Percentiles rank a stretch among this genome's conserved stretches.
Conservation (phyloP, 805 yeast species). For the Saccharomycopsis fibuligera region DNA sequence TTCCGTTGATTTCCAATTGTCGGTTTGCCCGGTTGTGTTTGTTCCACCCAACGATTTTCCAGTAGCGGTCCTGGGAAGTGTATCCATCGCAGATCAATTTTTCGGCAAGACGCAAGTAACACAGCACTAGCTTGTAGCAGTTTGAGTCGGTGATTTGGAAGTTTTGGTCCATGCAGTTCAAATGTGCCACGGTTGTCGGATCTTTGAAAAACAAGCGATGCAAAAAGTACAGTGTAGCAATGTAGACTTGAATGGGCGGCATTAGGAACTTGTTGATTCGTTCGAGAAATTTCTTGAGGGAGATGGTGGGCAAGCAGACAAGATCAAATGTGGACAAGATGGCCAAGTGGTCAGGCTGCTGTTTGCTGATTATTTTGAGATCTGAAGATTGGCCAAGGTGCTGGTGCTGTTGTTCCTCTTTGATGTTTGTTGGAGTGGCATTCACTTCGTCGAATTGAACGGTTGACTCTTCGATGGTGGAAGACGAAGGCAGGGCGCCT, state of each 20-base stretch:
- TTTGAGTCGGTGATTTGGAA: neutral
- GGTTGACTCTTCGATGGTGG: too few relatives aligned
- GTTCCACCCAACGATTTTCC: conserved; percentile 10
- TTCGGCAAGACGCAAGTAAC: conserved; percentile 5
- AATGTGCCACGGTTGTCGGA: neutral
- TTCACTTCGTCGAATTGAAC: too few relatives aligned
- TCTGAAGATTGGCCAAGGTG: too few relatives aligned
- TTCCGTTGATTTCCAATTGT: conserved; percentile 3
- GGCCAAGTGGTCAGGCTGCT: neutral
- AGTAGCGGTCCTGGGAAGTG: neutral
- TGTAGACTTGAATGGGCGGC: conserved; percentile 4
- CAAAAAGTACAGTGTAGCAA: conserved; percentile 11
- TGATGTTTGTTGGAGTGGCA: too few relatives aligned
- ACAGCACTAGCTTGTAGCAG: conserved; percentile 9
- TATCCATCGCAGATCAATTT: conserved; percentile 7
- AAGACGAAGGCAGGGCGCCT: too few relatives aligned
- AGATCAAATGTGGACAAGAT: conserved; percentile 3
- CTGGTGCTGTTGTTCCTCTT: too few relatives aligned
- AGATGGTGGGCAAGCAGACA: conserved; percentile 1
- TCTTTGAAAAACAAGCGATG: neutral
- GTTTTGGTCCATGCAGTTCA: neutral
- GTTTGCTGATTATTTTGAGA: neutral
- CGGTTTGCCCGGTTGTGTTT: neutral
- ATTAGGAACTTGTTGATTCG: conserved; percentile 7
- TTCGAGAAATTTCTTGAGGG: conserved; percentile 8